A percentile compares a stretch with the other conserved stretches of the same genome.
phyloP scores from a whole-genome alignment of 176 grass and related monocot species.

The Chrysopogon serrulatus region DNA sequence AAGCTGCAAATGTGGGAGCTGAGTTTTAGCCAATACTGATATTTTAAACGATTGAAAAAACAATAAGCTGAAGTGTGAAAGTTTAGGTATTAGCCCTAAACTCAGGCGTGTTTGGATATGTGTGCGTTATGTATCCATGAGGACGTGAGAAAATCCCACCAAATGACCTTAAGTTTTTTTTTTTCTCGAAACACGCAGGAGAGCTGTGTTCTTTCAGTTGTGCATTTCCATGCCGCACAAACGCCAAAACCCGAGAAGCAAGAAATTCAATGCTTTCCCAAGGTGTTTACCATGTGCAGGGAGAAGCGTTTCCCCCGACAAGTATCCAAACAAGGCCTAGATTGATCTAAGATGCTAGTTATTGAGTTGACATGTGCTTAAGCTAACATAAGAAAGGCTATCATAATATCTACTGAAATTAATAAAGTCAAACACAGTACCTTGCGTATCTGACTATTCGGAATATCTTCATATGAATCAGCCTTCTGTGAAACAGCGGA shows the following conservation, averaged over 20 bases:
- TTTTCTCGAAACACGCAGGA: too few species aligned
- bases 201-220: too few species aligned
- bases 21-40: not conserved
- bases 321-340: not conserved
- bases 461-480: slow-evolving; percentile 68
- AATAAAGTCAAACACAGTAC: slow-evolving; percentile 42
- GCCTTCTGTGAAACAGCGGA: slow-evolving; percentile 24
- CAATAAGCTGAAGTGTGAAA: not conserved
- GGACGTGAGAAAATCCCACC: not conserved
- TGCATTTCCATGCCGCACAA: not conserved
- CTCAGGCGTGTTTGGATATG: not conserved
- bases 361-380: not conserved
- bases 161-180: too few species aligned
- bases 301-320: not conserved
- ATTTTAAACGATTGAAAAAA: not conserved
- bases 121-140: not conserved
- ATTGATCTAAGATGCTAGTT: not conserved
- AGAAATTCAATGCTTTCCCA: not conserved
- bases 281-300: not conserved
- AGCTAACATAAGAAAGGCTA: slow-evolving; percentile 1
- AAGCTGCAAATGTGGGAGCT: not conserved
- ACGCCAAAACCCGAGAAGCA: not conserved
- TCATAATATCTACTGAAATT: not conserved
- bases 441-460: slow-evolving; percentile 94
- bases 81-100: not conserved